phyloP scores from a whole-genome alignment of 1,284 basidiomycete genomes.

The Cryptococcus floricola region DNA sequence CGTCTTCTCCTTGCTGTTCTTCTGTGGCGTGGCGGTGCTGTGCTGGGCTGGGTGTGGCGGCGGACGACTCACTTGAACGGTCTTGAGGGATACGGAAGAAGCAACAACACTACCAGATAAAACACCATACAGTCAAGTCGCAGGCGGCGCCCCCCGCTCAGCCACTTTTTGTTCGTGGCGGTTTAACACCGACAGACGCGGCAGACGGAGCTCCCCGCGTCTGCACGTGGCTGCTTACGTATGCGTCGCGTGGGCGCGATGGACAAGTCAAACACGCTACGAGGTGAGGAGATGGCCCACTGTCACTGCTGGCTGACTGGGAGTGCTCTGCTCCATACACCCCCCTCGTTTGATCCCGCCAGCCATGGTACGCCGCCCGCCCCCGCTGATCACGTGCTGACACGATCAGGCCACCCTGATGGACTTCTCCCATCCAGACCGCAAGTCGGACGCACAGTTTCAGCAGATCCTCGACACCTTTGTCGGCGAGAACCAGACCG shows the following conservation, averaged over 20 bases:
- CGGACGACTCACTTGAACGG: slow-evolving; percentile 18
- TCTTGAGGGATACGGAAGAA: slow-evolving; percentile 16
- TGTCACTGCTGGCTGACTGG: too few relatives aligned
- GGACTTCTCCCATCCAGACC: slow-evolving; percentile 12
- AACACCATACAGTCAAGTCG: not conserved
- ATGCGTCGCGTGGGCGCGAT: not conserved
- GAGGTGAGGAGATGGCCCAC: too few relatives aligned
- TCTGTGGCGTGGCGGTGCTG: not conserved
- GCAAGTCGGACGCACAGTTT: slow-evolving; percentile 31
- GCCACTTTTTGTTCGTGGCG: not conserved
- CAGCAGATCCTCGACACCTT: slow-evolving; percentile 35
- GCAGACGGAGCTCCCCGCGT: not conserved
- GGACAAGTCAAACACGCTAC: too few relatives aligned
- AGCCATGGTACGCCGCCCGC: not conserved
- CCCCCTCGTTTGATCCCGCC: not conserved
- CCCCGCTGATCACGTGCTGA: not conserved
- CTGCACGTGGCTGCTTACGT: not conserved
- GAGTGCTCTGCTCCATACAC: not conserved
- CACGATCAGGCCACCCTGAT: not conserved
- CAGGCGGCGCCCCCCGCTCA: not conserved
- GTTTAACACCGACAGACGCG: not conserved
- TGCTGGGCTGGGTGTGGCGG: not conserved
- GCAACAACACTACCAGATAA: not conserved
- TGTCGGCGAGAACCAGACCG: slow-evolving; percentile 27
- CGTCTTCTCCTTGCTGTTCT: slow-evolving; percentile 4